Conservation (phyloP, 1,284 basidiomycete species). For the Heterobasidion occidentale region DNA sequence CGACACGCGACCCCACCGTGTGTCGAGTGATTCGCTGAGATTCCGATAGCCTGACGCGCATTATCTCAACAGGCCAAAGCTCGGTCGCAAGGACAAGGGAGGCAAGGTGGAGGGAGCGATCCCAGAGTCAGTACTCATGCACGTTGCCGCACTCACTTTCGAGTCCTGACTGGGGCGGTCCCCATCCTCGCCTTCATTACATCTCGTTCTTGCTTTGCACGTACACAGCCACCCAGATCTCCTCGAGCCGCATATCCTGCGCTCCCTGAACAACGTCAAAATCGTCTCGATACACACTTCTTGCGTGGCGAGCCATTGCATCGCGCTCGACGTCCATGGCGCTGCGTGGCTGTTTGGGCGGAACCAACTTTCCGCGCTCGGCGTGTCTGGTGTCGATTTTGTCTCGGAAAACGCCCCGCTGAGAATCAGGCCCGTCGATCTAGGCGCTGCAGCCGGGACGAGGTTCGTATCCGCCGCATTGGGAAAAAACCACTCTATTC, state of each 20-base stretch:
- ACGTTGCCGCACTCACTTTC: not conserved
- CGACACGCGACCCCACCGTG: not conserved
- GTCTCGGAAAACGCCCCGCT: conserved; percentile 70
- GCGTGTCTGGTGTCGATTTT: conserved; percentile 42
- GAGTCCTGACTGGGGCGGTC: not conserved
- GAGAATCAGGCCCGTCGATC: conserved; percentile 48
- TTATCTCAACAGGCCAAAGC: conserved; percentile 42
- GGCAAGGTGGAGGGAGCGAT: conserved; percentile 36
- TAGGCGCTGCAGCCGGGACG: conserved; percentile 54
- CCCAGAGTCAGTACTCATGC: conserved; percentile 17
- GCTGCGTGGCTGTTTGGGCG: conserved; percentile 84
- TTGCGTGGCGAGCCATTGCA: conserved; percentile 67
- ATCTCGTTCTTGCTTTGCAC: not conserved
- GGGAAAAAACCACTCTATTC: conserved; percentile 75
- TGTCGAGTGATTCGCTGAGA: not conserved
- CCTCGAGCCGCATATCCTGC: conserved; percentile 79
- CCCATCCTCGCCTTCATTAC: not conserved
- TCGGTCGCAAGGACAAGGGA: conserved; percentile 56
- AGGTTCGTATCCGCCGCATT: conserved; percentile 78
- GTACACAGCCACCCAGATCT: conserved; percentile 57
- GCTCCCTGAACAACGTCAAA: conserved; percentile 79
- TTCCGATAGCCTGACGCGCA: not conserved
- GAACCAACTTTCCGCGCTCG: conserved; percentile 56
- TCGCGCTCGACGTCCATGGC: conserved; percentile 70
- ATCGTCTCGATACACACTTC: conserved; percentile 65